Conservation (phyloP, 2,329 filamentous ascomycete species). For the Mollisiaceae sp. region DNA sequence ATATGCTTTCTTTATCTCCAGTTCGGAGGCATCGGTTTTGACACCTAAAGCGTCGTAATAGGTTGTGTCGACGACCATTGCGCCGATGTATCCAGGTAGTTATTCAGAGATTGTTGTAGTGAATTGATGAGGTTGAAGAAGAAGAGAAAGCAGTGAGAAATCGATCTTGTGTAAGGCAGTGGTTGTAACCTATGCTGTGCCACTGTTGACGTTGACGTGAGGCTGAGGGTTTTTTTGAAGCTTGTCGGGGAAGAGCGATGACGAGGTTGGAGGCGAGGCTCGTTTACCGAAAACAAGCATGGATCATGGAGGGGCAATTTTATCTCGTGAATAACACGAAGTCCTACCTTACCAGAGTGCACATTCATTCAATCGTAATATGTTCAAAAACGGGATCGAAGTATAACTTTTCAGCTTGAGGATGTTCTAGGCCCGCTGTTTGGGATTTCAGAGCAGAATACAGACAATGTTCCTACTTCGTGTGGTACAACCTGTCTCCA, state of each 20-base stretch:
- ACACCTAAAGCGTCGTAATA: constrained; percentile 77
- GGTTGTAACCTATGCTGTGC: neutral
- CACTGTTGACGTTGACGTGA: constrained; percentile 6
- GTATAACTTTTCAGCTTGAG: neutral
- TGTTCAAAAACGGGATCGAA: neutral
- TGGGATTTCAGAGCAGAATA: neutral
- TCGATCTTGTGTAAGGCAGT: neutral
- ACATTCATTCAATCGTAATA: neutral
- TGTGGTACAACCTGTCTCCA: neutral
- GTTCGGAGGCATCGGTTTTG: constrained; percentile 80
- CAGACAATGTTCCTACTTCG: neutral
- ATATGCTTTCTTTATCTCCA: constrained; percentile 98
- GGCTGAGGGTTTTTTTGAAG: neutral
- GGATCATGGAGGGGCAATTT: neutral
- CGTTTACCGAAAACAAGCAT: neutral
- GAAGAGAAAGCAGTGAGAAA: neutral
- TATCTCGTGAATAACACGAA: neutral
- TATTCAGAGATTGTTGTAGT: neutral
- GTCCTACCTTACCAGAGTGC: neutral
- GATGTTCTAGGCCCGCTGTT: neutral
- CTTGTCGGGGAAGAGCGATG: neutral
- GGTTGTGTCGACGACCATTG: constrained; percentile 35
- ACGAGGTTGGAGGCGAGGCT: neutral
- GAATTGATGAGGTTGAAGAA: neutral
- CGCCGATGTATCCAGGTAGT: neutral